A percentile compares a stretch with the other conserved stretches of the same genome.
These are phyloP conservation scores for Wakefieldia striispora DNA, from an alignment of 768 basidiomycete species.

Conservation along the genomic window DNA sequence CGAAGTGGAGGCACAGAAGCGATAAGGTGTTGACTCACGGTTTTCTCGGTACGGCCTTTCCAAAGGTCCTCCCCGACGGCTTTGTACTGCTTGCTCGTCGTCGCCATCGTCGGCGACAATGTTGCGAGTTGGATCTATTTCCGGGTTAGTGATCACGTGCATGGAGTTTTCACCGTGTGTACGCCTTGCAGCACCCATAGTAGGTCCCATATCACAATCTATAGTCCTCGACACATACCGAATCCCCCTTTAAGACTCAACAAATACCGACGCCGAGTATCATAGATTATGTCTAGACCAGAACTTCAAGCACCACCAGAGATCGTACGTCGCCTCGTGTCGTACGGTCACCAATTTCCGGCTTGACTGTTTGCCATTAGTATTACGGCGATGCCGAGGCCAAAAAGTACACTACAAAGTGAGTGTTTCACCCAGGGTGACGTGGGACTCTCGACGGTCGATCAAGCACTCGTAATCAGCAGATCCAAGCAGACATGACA, in stretches of 20 bases:
- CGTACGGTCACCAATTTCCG: neutral
- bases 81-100: constrained; percentile 82
- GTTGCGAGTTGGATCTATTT: neutral
- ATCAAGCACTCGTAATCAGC: constrained; percentile 86
- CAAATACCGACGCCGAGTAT: too few species aligned
- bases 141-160: constrained; percentile 28
- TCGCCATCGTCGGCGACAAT: constrained; percentile 49
- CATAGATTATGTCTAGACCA: constrained; percentile 69
- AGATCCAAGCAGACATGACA: constrained; percentile 97
- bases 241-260: too few species aligned
- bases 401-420: constrained; percentile 97
- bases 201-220: neutral
- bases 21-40: constrained; percentile 50
- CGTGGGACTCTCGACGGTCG: constrained; percentile 9
- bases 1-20: constrained; percentile 10
- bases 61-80: constrained; percentile 92
- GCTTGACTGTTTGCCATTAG: constrained; percentile 39
- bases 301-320: constrained; percentile 88
- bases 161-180: neutral
- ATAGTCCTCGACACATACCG: neutral
- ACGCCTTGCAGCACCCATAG: neutral
- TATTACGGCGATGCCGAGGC: constrained; percentile 97
- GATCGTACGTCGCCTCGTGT: constrained; percentile 54
- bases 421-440: constrained; percentile 14
- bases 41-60: constrained; percentile 94